Percentiles rank a stretch among this genome's conserved stretches.
phyloP scores from a whole-genome alignment of 2,329 filamentous ascomycete genomes.

The Achaetomium macrosporum region DNA sequence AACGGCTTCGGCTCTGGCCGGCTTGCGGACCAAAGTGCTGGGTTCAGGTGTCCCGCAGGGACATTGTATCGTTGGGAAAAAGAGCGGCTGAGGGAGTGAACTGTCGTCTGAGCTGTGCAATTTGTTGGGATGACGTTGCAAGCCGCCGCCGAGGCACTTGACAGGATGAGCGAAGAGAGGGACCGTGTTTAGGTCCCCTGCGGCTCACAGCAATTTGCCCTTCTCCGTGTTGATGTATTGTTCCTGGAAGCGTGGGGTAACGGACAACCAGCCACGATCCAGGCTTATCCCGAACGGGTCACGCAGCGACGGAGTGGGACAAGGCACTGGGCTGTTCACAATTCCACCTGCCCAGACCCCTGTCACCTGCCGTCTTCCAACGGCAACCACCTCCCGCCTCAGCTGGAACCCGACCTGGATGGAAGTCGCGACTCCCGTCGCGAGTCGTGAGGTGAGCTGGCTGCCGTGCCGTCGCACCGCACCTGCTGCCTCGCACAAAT shows the following conservation, averaged over 20 bases:
- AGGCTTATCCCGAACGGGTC: constrained; percentile 13
- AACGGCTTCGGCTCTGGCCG: constrained; percentile 16
- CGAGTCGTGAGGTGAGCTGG: constrained; percentile 3
- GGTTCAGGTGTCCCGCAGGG: constrained; percentile 19
- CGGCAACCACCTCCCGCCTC: not conserved
- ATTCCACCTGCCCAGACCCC: constrained; percentile 13
- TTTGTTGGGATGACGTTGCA: constrained; percentile 8
- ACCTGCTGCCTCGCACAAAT: constrained; percentile 7
- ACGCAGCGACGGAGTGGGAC: constrained; percentile 10
- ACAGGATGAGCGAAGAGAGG: not conserved
- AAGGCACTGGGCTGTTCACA: constrained; percentile 13
- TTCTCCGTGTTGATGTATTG: constrained; percentile 18
- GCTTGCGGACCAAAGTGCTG: constrained; percentile 16
- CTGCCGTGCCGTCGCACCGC: constrained; percentile 13
- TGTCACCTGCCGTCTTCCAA: constrained; percentile 2
- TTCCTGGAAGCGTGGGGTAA: constrained; percentile 22
- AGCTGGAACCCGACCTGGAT: not conserved
- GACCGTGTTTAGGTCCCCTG: constrained; percentile 2
- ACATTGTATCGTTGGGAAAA: constrained; percentile 16
- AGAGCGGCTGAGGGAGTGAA: constrained; percentile 1
- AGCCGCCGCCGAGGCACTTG: constrained; percentile 1
- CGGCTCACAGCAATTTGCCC: constrained; percentile 9
- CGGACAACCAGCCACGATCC: constrained; percentile 11
- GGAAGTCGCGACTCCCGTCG: not conserved
- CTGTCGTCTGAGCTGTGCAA: not conserved